Evolutionary conservation across 2,329 filamentous ascomycete genomes (phyloP).

Genomic region (Nemania sp.): DNA sequence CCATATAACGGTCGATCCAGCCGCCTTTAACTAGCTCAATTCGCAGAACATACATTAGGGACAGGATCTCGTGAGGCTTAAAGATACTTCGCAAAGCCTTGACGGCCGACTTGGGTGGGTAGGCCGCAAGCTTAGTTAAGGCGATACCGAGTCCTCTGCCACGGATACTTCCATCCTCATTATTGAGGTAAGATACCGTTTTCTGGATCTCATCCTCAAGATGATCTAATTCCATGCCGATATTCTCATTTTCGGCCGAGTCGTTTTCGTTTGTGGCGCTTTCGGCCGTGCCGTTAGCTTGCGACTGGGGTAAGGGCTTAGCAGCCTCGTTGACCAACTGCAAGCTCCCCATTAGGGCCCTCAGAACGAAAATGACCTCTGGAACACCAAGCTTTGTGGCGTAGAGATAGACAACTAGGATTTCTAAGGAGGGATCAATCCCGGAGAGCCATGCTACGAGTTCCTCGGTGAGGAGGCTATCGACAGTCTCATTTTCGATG

Average conservation of each 20-base stretch:
- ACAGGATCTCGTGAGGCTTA: constrained; percentile 74
- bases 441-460: constrained; percentile 72
- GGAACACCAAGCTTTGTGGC: constrained; percentile 73
- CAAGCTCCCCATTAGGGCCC: constrained; percentile 75
- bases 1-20: constrained; percentile 80
- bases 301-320: constrained; percentile 49
- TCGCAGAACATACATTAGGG: constrained; percentile 78
- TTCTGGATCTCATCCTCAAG: constrained; percentile 74
- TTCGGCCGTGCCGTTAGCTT: constrained; percentile 47
- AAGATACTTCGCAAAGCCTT: constrained; percentile 73
- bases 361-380: constrained; percentile 75
- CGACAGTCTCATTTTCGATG: constrained; percentile 56
- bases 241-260: constrained; percentile 52
- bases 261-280: constrained; percentile 42
- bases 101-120: constrained; percentile 70
- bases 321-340: constrained; percentile 65
- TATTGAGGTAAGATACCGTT: constrained; percentile 74
- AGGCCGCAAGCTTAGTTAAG: constrained; percentile 76
- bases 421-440: constrained; percentile 75
- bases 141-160: constrained; percentile 74
- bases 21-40: constrained; percentile 79
- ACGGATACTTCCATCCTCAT: constrained; percentile 71
- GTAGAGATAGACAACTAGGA: constrained; percentile 74
- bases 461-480: constrained; percentile 67
- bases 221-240: constrained; percentile 68